Percentiles rank a stretch among this genome's conserved stretches.
Evolutionary conservation across 768 basidiomycete species (phyloP).

Genomic region (Gymnopilus dilepis): DNA sequence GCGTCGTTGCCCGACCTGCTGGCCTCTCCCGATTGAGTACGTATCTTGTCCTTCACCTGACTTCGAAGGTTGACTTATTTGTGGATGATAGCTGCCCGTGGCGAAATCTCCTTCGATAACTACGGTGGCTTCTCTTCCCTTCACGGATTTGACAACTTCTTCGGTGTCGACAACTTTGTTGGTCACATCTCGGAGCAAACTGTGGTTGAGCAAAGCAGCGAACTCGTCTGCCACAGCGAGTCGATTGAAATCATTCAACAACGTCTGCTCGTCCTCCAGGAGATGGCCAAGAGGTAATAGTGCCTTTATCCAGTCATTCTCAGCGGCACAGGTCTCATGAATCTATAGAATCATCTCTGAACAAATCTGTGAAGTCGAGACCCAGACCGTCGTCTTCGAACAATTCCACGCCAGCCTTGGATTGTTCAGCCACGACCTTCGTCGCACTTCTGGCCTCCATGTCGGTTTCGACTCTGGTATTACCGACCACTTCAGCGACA

Average conservation of each 20-base stretch:
- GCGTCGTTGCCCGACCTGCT: constrained; percentile 20
- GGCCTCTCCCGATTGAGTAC: constrained; percentile 17
- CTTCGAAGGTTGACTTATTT: too few relatives aligned
- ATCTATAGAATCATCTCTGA: constrained; percentile 43
- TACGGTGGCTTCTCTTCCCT: constrained; percentile 22
- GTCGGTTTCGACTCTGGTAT: constrained; percentile 46
- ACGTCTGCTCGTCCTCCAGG: constrained; percentile 46
- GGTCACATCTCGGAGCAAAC: constrained; percentile 24
- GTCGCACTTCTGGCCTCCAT: constrained; percentile 41
- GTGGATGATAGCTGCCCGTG: constrained; percentile 20
- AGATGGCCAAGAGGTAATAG: constrained; percentile 52
- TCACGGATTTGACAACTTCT: constrained; percentile 22
- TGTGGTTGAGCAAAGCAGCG: constrained; percentile 37
- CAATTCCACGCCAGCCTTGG: constrained; percentile 45
- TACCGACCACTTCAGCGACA: constrained; percentile 34
- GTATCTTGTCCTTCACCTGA: not conserved
- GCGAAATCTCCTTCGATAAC: constrained; percentile 24
- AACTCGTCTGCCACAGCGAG: constrained; percentile 44
- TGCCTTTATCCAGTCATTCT: not conserved
- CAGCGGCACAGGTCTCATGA: not conserved
- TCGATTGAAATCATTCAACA: constrained; percentile 49
- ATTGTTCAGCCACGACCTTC: constrained; percentile 45
- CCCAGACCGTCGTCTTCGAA: constrained; percentile 50
- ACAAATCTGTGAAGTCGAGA: constrained; percentile 55
- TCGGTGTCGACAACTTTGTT: constrained; percentile 25